Base-by-base conservation (phyloP, 2,329 filamentous ascomycete genomes). In the Diaporthe citri region DNA sequence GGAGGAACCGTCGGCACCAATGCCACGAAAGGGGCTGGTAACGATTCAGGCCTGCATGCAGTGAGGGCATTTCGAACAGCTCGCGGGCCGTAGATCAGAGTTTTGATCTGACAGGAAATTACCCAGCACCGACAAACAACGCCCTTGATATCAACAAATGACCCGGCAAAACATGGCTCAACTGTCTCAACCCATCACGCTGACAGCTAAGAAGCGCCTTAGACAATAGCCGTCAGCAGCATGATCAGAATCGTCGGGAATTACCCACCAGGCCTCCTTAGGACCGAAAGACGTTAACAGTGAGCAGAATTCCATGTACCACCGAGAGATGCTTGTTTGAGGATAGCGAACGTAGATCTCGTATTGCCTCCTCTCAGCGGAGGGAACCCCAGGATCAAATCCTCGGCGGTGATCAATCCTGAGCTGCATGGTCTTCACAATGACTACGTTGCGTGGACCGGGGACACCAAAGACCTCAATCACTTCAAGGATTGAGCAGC, bases 361-460 rank as follows among this genome's bases (percentile, higher is more conserved):
- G 66, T 55, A 25, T 43, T 22, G 12, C 25, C 36, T 48, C 31
- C 36, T 52, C 56, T 31, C 9, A 10, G 34, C 10, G 64, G n/a
- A 34, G 52, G 25, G 46, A 69, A 2, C 25, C 22, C 20, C 66
- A 25, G n/a, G 41, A 28, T 8, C 43, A 12, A 39, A 41, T 74
- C 70, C 60, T 28, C 41, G 59, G 62, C 48, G 9, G 46, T 43
- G 22, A 71, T 20, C 39, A 15, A 57, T 46, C 39, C 46, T 22
- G 64, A 4, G 22, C 5, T 15, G n/a, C 5, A 22, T 41, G 25
- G 22, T 17, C 51, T 71, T 31, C 56, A 66, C 34, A 48, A 67
- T 36, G 64, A 46, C 28, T 52, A 71, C 25, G 43, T 71, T 15
- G 36, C 34, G 39, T 28, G 64, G 36, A 66, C 56, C 31, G 31